A percentile compares a stretch with the other conserved stretches of the same genome.
phyloP scores from a whole-genome alignment of 192 early-diverging fungal species.

The Podila verticillata region DNA sequence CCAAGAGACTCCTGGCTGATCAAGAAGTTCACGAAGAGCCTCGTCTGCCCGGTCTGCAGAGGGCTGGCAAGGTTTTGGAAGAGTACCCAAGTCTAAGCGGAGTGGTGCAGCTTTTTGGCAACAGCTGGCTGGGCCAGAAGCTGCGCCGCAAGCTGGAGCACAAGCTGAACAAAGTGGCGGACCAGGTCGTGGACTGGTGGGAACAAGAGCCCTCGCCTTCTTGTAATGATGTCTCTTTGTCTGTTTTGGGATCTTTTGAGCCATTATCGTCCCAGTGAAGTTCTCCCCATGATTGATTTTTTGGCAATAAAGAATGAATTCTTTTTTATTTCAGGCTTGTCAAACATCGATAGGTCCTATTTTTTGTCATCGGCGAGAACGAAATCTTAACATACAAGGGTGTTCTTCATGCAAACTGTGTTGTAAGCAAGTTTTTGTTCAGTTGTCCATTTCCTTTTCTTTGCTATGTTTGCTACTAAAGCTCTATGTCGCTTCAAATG shows the following conservation, averaged over 20 bases:
- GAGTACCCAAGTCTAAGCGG: conserved; percentile 24
- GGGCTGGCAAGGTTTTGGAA: conserved; percentile 23
- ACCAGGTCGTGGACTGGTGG: conserved; percentile 46
- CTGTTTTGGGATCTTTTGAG: neutral
- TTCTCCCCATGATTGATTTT: too few species aligned
- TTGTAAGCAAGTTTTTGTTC: too few species aligned
- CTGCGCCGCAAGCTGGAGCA: conserved; percentile 26
- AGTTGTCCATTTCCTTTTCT: too few species aligned
- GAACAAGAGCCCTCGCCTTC: neutral
- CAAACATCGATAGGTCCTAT: too few species aligned
- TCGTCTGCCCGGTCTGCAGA: conserved; percentile 21
- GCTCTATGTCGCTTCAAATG: too few species aligned
- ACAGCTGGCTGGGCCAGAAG: conserved; percentile 37
- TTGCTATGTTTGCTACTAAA: too few species aligned
- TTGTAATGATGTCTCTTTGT: neutral
- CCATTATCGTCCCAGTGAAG: too few species aligned
- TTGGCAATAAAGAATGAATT: too few species aligned
- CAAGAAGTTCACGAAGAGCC: neutral
- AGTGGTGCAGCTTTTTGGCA: conserved; percentile 14
- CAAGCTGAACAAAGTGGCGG: conserved; percentile 26
- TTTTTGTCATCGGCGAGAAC: too few species aligned
- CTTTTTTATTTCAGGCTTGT: too few species aligned
- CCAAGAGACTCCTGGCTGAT: neutral
- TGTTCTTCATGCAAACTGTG: too few species aligned
- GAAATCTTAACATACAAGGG: too few species aligned